phyloP scores from a whole-genome alignment of 2,329 filamentous ascomycete species.

The Boeremia exigua region DNA sequence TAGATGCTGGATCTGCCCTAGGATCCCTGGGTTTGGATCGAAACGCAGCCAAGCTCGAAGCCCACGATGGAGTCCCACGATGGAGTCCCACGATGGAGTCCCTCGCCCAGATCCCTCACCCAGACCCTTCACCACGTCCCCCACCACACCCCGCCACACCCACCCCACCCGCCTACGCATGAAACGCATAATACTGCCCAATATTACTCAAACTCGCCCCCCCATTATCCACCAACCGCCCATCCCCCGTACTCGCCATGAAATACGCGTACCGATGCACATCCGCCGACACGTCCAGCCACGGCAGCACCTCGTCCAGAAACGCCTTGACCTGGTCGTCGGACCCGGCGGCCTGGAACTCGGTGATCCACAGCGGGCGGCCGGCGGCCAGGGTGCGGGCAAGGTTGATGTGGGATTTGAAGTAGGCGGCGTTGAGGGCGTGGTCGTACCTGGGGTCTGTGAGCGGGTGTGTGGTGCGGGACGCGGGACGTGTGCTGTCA shows the following conservation, averaged over 20 bases:
- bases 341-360: slow-evolving; percentile 33
- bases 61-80: no score
- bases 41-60: no score
- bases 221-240: slow-evolving; percentile 23
- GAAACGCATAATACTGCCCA: slow-evolving; percentile 21
- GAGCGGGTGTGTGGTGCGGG: neutral
- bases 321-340: slow-evolving; percentile 30
- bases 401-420: slow-evolving; percentile 44
- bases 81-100: no score
- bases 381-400: slow-evolving; percentile 58
- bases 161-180: neutral
- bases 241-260: slow-evolving; percentile 23
- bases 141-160: no score
- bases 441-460: slow-evolving; percentile 30
- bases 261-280: slow-evolving; percentile 43
- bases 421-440: slow-evolving; percentile 29
- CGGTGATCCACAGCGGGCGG: slow-evolving; percentile 47
- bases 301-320: slow-evolving; percentile 38
- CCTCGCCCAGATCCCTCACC: no score
- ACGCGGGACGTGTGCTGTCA: no score
- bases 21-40: no score
- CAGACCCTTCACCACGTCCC: no score
- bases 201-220: slow-evolving; percentile 24
- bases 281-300: slow-evolving; percentile 36
- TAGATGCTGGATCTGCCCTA: no score